Base-by-base conservation (phyloP, 331 rosid genomes). In the Erythrophleum ivorense region DNA sequence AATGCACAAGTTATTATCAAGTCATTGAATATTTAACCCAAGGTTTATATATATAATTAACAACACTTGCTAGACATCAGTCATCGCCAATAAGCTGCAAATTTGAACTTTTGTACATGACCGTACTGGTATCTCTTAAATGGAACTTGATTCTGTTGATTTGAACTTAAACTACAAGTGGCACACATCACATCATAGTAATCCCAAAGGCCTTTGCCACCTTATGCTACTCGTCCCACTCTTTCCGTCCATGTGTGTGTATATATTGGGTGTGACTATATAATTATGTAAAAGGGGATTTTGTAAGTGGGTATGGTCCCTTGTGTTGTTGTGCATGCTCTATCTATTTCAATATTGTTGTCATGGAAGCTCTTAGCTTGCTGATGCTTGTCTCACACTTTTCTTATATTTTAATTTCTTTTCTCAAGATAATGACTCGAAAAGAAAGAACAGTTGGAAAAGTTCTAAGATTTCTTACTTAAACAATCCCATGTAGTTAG, bases 371-470 rank as follows among this genome's bases (percentile, higher is more conserved):
- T 80, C 62, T 76, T 53, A 84, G 84, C 84, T 84, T 82, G 49
- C 53, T 83, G 84, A 75, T 80, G 78, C 76, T 88, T 88, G 91
- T 87, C 92, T 78, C 85, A 34, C 86, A 81, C 90, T 86, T 83
- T 43, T 63, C 83, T 63, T 71, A 76, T 83, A 74, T 83, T 86
- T 66, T 66, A 59, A 71, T 84, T 83, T 85, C 83, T 87, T 86
- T 90, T 91, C 62, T 49, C 24, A 60, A 86, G 91, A 93, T 88
- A 88, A 88, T 88, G 94, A 91, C 97, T 80, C 46, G 70, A 84
- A 85, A 78, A 76, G 92, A 86, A 82, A 73, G 79, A 87, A 78
- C 88, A 87, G 77, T 66, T 4, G 48, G 34, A 78, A 88, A 88
- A 88, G 83, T 78, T 57, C 78, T 54, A 3, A 55, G 85, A 87